Evolutionary conservation across 1,284 basidiomycete species (phyloP).

Genomic region (Sphaerobolus stellatus): DNA sequence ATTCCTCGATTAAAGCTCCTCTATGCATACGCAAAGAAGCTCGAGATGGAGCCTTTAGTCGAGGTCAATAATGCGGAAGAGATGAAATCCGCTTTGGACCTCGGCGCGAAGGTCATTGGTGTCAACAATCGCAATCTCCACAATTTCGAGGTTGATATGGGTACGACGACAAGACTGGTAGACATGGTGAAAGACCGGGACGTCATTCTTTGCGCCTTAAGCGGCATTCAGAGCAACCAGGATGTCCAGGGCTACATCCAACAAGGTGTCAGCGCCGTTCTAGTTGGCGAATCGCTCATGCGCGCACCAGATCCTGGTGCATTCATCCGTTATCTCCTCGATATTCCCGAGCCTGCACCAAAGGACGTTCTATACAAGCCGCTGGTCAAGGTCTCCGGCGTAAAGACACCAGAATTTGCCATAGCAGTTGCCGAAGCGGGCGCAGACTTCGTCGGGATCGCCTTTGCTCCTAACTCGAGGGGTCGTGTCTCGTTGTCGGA

Average conservation of each 20-base stretch:
- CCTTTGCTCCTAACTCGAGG: constrained; percentile 79
- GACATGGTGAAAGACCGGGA: constrained; percentile 79
- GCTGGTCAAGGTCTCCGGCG: constrained; percentile 92
- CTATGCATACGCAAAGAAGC: constrained; percentile 76
- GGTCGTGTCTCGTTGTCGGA: constrained; percentile 60
- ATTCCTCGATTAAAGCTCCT: constrained; percentile 70
- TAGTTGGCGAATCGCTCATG: constrained; percentile 97
- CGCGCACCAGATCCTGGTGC: constrained; percentile 78
- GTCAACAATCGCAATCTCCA: constrained; percentile 99
- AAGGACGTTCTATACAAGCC: constrained; percentile 38
- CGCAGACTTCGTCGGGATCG: constrained; percentile 86
- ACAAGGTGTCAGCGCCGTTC: constrained; percentile 86
- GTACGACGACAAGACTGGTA: constrained; percentile 86
- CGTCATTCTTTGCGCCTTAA: constrained; percentile 86
- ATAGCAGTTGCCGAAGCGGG: constrained; percentile 75
- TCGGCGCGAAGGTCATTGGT: constrained; percentile 90
- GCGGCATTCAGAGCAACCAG: constrained; percentile 78
- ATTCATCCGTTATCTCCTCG: constrained; percentile 85
- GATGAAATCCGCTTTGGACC: constrained; percentile 82
- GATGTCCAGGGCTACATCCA: constrained; percentile 83
- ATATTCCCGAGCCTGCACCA: constrained; percentile 42
- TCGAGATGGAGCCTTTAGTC: constrained; percentile 98
- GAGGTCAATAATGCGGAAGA: constrained; percentile 95
- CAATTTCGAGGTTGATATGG: constrained; percentile 97
- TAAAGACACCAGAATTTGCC: constrained; percentile 74